These are phyloP conservation scores for Coprinopsis cinerea DNA, from an alignment of 768 basidiomycete species.

Conservation along the genomic window DNA sequence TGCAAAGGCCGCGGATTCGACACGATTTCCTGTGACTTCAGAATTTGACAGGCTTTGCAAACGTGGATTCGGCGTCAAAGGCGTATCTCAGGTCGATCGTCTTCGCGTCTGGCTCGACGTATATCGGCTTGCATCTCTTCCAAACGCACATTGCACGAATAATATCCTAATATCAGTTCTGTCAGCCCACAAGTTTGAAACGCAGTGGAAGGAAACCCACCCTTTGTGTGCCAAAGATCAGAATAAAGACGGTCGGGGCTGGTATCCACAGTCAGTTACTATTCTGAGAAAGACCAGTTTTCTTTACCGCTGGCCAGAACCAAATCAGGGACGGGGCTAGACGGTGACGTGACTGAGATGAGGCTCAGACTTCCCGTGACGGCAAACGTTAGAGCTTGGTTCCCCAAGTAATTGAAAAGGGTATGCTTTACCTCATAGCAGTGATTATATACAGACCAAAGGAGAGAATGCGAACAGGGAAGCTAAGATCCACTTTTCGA, in stretches of 20 bases:
- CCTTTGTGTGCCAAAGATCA: conserved; percentile 43
- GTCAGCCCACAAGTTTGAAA: neutral
- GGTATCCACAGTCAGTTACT: neutral
- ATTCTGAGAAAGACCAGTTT: neutral
- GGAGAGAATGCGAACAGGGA: conserved; percentile 38
- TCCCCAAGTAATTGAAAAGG: too few species aligned
- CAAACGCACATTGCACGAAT: conserved; percentile 30
- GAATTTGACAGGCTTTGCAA: neutral
- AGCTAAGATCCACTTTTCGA: conserved; percentile 33
- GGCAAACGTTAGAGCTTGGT: too few species aligned
- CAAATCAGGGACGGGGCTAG: conserved; percentile 41
- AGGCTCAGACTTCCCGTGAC: conserved; percentile 38
- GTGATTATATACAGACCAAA: conserved; percentile 39
- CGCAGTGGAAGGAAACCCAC: conserved; percentile 16
- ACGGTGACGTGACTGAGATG: conserved; percentile 36
- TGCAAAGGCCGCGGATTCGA: too few species aligned
- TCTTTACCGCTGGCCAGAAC: conserved; percentile 39
- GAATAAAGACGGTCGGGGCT: conserved; percentile 39
- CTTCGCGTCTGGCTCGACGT: conserved; percentile 8
- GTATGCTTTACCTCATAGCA: conserved; percentile 31
- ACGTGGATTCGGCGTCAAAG: conserved; percentile 8
- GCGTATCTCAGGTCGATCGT: conserved; percentile 14
- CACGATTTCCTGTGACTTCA: too few species aligned
- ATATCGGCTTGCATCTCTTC: conserved; percentile 16
- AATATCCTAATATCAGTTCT: conserved; percentile 26